Conservation (phyloP, 2,329 filamentous ascomycete genomes). For the Hypocrella siamensis region DNA sequence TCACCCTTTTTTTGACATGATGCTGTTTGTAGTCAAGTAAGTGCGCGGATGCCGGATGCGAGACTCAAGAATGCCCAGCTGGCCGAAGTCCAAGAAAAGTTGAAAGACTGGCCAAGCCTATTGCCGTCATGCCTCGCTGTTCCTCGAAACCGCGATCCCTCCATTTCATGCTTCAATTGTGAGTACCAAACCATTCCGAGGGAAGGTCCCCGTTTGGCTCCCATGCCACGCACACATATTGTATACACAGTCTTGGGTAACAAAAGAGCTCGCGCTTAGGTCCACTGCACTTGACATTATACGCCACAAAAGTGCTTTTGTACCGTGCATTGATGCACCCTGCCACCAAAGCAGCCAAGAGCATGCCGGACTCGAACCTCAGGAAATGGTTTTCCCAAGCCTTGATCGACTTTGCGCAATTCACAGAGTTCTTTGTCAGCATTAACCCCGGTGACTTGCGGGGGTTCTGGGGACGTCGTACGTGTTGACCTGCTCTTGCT, state of each 20-base stretch:
- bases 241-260: too few species aligned
- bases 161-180: slow-evolving; percentile 11
- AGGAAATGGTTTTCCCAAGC: slow-evolving; percentile 18
- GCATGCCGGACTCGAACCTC: slow-evolving; percentile 17
- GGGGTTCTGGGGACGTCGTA: slow-evolving; percentile 28
- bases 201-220: too few species aligned
- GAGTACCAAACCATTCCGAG: too few species aligned
- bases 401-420: slow-evolving; percentile 18
- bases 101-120: slow-evolving; percentile 20
- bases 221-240: too few species aligned
- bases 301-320: slow-evolving; percentile 23
- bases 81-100: slow-evolving; percentile 10
- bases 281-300: slow-evolving; percentile 25
- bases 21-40: slow-evolving; percentile 11
- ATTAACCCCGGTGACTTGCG: slow-evolving; percentile 19
- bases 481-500: slow-evolving; percentile 7
- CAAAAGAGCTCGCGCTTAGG: too few species aligned
- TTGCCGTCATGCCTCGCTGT: slow-evolving; percentile 20
- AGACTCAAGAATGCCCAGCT: slow-evolving; percentile 10
- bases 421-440: slow-evolving; percentile 20
- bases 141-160: slow-evolving; percentile 3
- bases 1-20: not conserved
- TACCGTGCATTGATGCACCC: slow-evolving; percentile 29
- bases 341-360: slow-evolving; percentile 23
- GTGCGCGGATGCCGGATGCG: slow-evolving; percentile 5